Percentiles rank a stretch among this genome's conserved stretches.
These are phyloP conservation scores for Westerdykella ornata DNA, from an alignment of 2,329 filamentous ascomycete genomes.

Conservation along the genomic window DNA sequence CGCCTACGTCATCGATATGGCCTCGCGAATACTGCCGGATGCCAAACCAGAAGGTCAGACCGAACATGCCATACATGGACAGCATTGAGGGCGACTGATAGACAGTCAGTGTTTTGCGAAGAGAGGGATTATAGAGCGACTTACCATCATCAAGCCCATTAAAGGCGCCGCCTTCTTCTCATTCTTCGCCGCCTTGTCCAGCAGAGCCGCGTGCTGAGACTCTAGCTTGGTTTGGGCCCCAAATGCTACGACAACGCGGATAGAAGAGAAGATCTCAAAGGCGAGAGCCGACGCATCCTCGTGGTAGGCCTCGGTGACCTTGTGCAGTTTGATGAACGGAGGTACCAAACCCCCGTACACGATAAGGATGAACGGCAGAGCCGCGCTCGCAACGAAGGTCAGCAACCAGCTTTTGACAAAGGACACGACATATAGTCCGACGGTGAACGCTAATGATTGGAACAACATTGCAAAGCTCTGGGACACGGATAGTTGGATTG, in stretches of 20 bases:
- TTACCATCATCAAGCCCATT: constrained; percentile 32
- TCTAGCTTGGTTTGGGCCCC: constrained; percentile 34
- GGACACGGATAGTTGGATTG: constrained; percentile 50
- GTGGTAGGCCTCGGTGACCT: constrained; percentile 23
- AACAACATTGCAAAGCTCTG: constrained; percentile 48
- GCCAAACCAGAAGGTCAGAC: constrained; percentile 37
- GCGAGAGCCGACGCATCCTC: constrained; percentile 34
- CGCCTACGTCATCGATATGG: constrained; percentile 23
- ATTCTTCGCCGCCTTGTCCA: constrained; percentile 24
- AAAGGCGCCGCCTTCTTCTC: constrained; percentile 26
- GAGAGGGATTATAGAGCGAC: too few species aligned
- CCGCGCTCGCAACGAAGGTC: constrained; percentile 45
- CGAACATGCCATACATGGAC: constrained; percentile 34
- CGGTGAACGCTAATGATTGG: constrained; percentile 30
- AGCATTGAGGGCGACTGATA: constrained; percentile 31
- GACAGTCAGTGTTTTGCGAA: too few species aligned
- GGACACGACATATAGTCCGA: constrained; percentile 41
- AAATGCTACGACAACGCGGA: constrained; percentile 34
- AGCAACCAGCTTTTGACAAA: constrained; percentile 49
- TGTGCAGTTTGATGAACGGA: constrained; percentile 30
- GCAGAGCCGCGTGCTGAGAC: constrained; percentile 19
- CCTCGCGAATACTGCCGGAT: constrained; percentile 31
- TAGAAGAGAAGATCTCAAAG: constrained; percentile 36
- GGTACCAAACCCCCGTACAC: constrained; percentile 26
- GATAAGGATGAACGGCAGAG: constrained; percentile 37